phyloP scores from a whole-genome alignment of 352 stramenopile species.

The Pythium rishiriense region DNA sequence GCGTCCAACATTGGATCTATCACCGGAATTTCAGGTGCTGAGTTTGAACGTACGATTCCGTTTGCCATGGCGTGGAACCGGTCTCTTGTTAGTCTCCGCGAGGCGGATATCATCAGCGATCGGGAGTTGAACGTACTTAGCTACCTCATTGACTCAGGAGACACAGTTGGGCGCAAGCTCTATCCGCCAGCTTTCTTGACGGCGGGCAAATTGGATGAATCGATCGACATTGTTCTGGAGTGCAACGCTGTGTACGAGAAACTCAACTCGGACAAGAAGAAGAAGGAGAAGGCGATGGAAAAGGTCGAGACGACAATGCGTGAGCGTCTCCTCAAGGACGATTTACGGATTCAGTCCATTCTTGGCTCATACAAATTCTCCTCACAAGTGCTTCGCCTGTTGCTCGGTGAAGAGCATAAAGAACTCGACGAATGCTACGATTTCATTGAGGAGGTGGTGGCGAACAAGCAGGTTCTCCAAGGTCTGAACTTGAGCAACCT shows the following conservation, averaged over 20 bases:
- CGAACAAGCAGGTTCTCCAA: conserved; percentile 75
- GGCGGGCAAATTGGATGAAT: conserved; percentile 85
- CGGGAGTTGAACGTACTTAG: conserved; percentile 85
- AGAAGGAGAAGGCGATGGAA: conserved; percentile 85
- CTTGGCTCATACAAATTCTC: conserved; percentile 88
- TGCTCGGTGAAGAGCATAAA: conserved; percentile 83
- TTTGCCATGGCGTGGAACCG: conserved; percentile 90
- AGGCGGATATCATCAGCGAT: conserved; percentile 83
- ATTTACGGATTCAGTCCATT: conserved; percentile 80
- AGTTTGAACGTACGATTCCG: conserved; percentile 84
- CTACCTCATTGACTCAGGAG: conserved; percentile 85
- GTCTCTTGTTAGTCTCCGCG: conserved; percentile 69
- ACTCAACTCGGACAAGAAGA: conserved; percentile 86
- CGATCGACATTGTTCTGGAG: conserved; percentile 82
- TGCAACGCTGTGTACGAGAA: conserved; percentile 82
- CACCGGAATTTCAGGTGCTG: conserved; percentile 71
- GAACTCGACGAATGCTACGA: conserved; percentile 84
- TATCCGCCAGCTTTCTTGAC: conserved; percentile 87
- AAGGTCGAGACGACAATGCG: conserved; percentile 88
- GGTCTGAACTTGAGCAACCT: conserved; percentile 81
- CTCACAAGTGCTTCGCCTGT: conserved; percentile 73
- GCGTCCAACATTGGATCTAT: conserved; percentile 69
- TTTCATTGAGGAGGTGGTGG: conserved; percentile 85
- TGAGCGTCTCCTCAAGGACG: conserved; percentile 81
- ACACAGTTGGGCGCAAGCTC: conserved; percentile 70